Conservation (phyloP, 2,329 filamentous ascomycete genomes). For the Trichocomaceae sp. region DNA sequence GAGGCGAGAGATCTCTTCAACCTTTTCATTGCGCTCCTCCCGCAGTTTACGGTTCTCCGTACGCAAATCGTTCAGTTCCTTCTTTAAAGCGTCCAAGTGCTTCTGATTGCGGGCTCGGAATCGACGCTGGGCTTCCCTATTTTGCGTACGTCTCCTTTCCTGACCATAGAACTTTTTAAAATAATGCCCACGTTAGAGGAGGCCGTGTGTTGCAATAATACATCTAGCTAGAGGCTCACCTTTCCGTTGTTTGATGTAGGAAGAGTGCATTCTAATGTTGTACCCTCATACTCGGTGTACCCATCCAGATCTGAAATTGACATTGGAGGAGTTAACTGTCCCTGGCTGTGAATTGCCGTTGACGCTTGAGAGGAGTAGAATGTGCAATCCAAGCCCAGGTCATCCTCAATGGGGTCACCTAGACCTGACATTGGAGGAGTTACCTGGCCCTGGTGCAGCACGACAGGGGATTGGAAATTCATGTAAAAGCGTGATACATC, state of each 20-base stretch:
- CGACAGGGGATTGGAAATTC: background rate
- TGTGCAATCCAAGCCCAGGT: background rate
- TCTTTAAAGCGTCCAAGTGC: slow-evolving; percentile 10
- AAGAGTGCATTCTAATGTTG: background rate
- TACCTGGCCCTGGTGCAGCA: background rate
- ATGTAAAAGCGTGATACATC: background rate
- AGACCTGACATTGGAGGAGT: background rate
- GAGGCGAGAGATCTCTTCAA: too few relatives aligned
- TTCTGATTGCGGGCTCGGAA: slow-evolving; percentile 14
- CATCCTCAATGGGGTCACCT: background rate
- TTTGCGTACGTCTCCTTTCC: slow-evolving; percentile 14
- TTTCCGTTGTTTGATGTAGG: background rate
- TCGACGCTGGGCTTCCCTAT: slow-evolving; percentile 14
- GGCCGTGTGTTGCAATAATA: too few relatives aligned
- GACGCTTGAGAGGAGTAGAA: background rate
- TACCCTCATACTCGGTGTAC: background rate
- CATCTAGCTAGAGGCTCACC: too few relatives aligned
- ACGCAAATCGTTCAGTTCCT: slow-evolving; percentile 5
- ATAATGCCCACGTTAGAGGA: background rate
- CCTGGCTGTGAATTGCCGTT: background rate
- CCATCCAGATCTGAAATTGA: background rate
- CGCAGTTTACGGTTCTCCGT: background rate
- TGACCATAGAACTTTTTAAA: background rate
- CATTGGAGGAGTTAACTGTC: background rate
- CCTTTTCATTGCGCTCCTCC: too few relatives aligned